These are phyloP conservation scores for Arabidopsis hybrid DNA, from an alignment of 441 rosid species.

Conservation along the genomic window DNA sequence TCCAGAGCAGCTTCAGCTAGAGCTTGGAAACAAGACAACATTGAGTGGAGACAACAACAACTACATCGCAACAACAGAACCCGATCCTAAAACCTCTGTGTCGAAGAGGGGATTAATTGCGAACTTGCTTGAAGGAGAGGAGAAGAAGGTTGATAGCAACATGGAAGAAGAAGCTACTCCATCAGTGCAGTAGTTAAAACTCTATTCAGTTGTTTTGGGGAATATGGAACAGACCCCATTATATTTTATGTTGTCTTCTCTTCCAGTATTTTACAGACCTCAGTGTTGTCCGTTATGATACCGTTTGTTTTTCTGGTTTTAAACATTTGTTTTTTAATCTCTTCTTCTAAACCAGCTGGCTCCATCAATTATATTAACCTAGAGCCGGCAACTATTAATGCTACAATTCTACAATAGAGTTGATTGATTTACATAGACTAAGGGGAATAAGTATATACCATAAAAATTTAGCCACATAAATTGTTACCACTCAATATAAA, in stretches of 20 bases:
- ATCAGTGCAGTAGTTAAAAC: constrained; percentile 17
- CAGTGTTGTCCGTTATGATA: background rate
- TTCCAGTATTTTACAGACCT: background rate
- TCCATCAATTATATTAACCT: background rate
- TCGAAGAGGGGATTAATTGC: constrained; percentile 45
- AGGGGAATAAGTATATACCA: too few relatives aligned
- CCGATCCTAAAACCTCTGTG: constrained; percentile 29
- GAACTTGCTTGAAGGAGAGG: constrained; percentile 35
- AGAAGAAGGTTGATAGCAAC: constrained; percentile 27
- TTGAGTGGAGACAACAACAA: constrained; percentile 31
- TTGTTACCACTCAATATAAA: too few relatives aligned
- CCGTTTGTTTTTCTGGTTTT: background rate
- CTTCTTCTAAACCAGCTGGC: background rate
- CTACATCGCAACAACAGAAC: background rate
- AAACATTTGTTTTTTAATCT: background rate
- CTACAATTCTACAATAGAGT: too few relatives aligned
- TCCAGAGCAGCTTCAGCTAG: constrained; percentile 42
- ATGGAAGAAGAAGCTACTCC: constrained; percentile 30
- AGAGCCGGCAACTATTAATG: too few relatives aligned
- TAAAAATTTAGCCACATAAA: too few relatives aligned
- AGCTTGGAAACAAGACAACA: constrained; percentile 46
- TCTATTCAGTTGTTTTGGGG: background rate
- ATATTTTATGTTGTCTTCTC: background rate
- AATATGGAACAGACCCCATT: background rate
- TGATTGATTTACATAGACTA: too few relatives aligned